These are phyloP conservation scores for Ceratocystis colombiana DNA, from an alignment of 2,329 filamentous ascomycete genomes.

Conservation along the genomic window DNA sequence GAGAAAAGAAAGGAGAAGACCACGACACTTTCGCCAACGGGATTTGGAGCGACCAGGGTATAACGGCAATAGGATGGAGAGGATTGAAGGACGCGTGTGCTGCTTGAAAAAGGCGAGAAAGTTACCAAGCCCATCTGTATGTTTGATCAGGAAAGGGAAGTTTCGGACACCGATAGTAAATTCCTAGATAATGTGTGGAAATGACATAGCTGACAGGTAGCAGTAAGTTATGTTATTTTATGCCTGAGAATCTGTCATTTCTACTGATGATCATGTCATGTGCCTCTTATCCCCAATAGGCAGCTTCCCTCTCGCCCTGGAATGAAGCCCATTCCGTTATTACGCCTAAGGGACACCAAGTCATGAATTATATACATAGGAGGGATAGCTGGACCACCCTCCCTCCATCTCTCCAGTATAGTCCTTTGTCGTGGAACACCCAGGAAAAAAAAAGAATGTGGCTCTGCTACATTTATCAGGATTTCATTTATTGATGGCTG, in stretches of 20 bases:
- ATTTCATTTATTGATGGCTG: background rate
- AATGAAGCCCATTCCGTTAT: conserved; percentile 1
- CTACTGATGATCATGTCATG: conserved; percentile 8
- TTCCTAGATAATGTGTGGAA: background rate
- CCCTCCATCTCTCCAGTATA: background rate
- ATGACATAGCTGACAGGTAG: background rate
- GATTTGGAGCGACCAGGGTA: background rate
- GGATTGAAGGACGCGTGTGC: background rate
- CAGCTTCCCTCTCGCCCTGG: background rate
- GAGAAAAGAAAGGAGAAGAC: background rate
- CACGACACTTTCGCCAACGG: background rate
- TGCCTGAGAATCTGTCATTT: background rate
- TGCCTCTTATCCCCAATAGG: background rate
- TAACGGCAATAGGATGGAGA: background rate
- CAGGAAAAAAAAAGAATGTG: no score
- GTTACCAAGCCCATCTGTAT: background rate
- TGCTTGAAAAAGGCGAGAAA: background rate
- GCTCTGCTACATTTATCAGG: no score
- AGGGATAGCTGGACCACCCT: no score
- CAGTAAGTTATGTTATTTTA: background rate
- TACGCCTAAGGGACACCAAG: background rate
- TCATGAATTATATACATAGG: background rate
- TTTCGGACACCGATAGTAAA: background rate
- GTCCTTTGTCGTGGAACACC: background rate
- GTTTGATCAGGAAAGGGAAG: background rate